Evolutionary conservation across 75 land plant genomes (phyloP).

Genomic region (Larix kaempferi): DNA sequence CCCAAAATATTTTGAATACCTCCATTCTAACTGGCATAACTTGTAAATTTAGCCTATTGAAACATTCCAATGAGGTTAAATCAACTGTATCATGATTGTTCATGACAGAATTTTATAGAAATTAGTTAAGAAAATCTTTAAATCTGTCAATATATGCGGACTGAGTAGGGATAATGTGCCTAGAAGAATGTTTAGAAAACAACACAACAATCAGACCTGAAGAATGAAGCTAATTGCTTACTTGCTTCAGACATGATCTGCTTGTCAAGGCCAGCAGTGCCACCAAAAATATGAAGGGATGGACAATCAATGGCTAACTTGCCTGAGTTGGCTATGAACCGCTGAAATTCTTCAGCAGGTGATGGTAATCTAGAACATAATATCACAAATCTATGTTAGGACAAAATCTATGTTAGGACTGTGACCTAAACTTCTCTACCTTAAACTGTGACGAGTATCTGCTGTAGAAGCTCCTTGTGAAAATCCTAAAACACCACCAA

Average conservation of each 20-base stretch:
- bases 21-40: no score
- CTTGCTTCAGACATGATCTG: slow-evolving; percentile 58
- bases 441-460: slow-evolving; percentile 43
- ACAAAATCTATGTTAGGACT: slow-evolving; percentile 23
- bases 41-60: no score
- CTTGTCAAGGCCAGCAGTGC: slow-evolving; percentile 48
- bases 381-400: slow-evolving; percentile 70
- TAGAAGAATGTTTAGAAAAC: slow-evolving; percentile 64
- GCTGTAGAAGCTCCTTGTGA: slow-evolving; percentile 97
- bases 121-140: slow-evolving; percentile 44
- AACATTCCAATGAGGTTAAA: background rate
- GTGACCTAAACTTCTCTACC: slow-evolving; percentile 4
- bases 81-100: background rate
- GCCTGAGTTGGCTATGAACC: slow-evolving; percentile 9
- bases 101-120: slow-evolving; percentile 25
- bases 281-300: slow-evolving; percentile 83
- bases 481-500: slow-evolving; percentile 92
- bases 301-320: slow-evolving; percentile 43
- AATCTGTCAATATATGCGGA: slow-evolving; percentile 55
- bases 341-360: slow-evolving; percentile 14
- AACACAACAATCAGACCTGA: slow-evolving; percentile 39
- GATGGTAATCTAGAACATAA: slow-evolving; percentile 82
- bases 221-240: slow-evolving; percentile 43
- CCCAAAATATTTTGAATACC: no score
- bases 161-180: slow-evolving; percentile 79